Base-by-base conservation (phyloP, 73 alveolate genomes). In the Paramecium pentaurelia region DNA sequence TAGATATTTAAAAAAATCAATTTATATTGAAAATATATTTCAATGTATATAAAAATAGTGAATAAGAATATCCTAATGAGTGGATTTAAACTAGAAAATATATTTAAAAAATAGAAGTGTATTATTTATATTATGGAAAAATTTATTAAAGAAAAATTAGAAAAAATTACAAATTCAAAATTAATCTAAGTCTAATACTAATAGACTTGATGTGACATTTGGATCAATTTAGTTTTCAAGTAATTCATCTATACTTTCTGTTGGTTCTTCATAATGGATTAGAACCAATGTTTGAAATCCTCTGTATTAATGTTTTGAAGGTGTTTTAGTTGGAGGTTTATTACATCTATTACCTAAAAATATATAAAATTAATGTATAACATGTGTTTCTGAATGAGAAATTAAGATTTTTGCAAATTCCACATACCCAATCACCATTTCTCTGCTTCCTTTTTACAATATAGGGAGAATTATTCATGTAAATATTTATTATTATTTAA, bases 361-460 rank as follows among this genome's bases (percentile, higher is more conserved):
- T 32, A 22, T 12, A 68, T 68, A 28, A 11, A 68, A 8, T 7
- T n/a, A 7, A 34, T 7, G 25, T 68, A 91, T 80, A 91, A 45
- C 96, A 94, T 38, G 83, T 34, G 16, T 47, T 83, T 83, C 96
- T 91, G 86, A 94, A 94, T 28, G 96, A 88, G 42, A 89, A 94
- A 34, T 94, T 94, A 60, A 94, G 58, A 94, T 94, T 94, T 40
- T 75, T 77, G 18, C 96, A 94, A 80, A 42, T 68, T 10, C 42
- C 10, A 60, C 96, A 94, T 9, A 90, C 77, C 96, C 96, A 94
- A 64, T 94, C 96, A 1, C 96, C 96, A 28, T 4, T 68, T 68
- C 84, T 1, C 11, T 68, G 47, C 28, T 68, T 68, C 9, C 22
- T 68, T 25, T 68, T 68, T 0, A 68, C 84, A 28, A 34, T 34